Evolutionary conservation across 768 basidiomycete species (phyloP).

Genomic region (Pisolithus albus): DNA sequence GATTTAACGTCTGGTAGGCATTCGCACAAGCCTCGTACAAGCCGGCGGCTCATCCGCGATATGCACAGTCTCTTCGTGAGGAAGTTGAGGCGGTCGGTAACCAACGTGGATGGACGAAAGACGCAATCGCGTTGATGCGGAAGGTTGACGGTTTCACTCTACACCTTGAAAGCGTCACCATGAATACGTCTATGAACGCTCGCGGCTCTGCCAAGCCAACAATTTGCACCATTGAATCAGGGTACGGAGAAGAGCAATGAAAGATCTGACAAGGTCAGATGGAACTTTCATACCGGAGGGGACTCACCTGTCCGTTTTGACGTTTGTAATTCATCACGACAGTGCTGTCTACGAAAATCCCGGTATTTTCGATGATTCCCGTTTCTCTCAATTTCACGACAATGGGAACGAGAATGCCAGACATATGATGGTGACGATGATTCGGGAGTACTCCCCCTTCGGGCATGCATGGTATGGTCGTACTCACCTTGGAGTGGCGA

Average conservation of each 20-base stretch:
- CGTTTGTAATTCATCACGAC: conserved; percentile 15
- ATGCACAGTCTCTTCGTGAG: conserved; percentile 28
- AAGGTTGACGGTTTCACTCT: conserved; percentile 36
- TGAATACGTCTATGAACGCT: neutral
- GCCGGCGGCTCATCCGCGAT: conserved; percentile 32
- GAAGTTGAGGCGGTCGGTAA: conserved; percentile 29
- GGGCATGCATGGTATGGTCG: too few relatives aligned
- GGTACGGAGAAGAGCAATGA: conserved; percentile 27
- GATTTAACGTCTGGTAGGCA: conserved; percentile 11
- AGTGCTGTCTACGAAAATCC: conserved; percentile 26
- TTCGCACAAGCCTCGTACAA: conserved; percentile 30
- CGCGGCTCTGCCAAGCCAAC: neutral
- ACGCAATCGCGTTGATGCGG: conserved; percentile 23
- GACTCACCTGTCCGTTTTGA: conserved; percentile 18
- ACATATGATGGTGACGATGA: conserved; percentile 31
- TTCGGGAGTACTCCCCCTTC: conserved; percentile 20
- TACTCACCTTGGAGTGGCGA: too few relatives aligned
- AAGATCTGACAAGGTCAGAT: conserved; percentile 31
- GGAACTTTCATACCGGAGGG: conserved; percentile 32
- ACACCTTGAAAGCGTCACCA: conserved; percentile 20
- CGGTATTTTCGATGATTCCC: conserved; percentile 39
- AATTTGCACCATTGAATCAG: conserved; percentile 9
- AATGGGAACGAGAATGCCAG: conserved; percentile 24
- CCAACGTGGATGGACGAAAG: conserved; percentile 25
- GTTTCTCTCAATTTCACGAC: conserved; percentile 37